Conservation (phyloP, 2,329 filamentous ascomycete species). For the Mollisia scopiformis region DNA sequence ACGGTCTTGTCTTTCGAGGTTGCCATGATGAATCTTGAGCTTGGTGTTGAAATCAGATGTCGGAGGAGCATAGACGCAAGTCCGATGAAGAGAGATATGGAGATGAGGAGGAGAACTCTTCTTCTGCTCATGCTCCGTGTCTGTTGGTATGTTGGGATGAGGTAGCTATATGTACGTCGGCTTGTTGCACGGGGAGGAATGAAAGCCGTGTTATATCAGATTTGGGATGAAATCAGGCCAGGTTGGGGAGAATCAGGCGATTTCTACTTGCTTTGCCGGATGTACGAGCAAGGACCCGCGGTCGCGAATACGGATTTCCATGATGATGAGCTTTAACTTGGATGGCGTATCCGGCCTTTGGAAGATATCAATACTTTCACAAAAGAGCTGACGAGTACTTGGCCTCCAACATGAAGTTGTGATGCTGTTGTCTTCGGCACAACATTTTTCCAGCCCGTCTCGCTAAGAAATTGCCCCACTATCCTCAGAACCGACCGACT, state of each 20-base stretch:
- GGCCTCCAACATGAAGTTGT: too few relatives aligned
- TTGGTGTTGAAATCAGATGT: not conserved
- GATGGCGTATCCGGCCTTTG: too few relatives aligned
- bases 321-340: too few relatives aligned
- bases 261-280: not conserved
- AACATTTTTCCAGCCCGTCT: too few relatives aligned
- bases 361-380: too few relatives aligned
- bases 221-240: not conserved
- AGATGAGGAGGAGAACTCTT: conserved; percentile 8
- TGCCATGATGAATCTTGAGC: not conserved
- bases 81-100: conserved; percentile 15
- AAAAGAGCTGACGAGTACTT: too few relatives aligned
- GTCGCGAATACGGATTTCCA: not conserved
- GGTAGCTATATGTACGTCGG: not conserved
- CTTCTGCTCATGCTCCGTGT: conserved; percentile 7
- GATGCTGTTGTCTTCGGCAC: too few relatives aligned
- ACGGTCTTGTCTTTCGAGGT: conserved; percentile 36
- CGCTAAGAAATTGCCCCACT: too few relatives aligned
- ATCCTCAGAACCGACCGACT: too few relatives aligned
- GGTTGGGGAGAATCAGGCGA: not conserved
- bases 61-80: conserved; percentile 20
- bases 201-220: not conserved
- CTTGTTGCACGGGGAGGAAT: not conserved
- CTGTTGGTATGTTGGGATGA: not conserved
- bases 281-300: not conserved